Conservation (phyloP, 1,284 basidiomycete genomes). For the Cerioporus squamosus region DNA sequence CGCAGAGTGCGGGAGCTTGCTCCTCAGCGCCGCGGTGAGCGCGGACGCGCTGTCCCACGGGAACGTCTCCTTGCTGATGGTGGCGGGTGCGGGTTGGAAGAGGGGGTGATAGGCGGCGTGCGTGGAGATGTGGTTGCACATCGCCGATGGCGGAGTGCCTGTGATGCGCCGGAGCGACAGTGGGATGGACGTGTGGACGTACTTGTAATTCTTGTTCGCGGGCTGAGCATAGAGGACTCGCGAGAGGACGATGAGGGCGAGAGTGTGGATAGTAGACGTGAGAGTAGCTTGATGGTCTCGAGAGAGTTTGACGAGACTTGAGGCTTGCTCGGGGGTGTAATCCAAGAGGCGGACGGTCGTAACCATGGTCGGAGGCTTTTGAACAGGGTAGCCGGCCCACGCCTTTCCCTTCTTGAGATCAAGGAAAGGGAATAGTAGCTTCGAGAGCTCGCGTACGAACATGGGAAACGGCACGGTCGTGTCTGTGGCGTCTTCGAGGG, state of each 20-base stretch:
- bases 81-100: neutral
- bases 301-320: slow-evolving; percentile 36
- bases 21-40: no score
- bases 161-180: slow-evolving; percentile 38
- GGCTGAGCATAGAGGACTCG: slow-evolving; percentile 28
- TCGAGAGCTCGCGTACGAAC: slow-evolving; percentile 30
- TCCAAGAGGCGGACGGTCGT: slow-evolving; percentile 27
- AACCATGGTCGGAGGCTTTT: slow-evolving; percentile 20
- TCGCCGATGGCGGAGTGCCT: slow-evolving; percentile 28
- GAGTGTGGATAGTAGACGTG: slow-evolving; percentile 28
- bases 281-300: slow-evolving; percentile 20
- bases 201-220: slow-evolving; percentile 20
- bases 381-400: slow-evolving; percentile 41
- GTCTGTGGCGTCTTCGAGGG: slow-evolving; percentile 36
- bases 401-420: slow-evolving; percentile 30
- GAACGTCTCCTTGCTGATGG: no score
- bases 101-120: slow-evolving; percentile 29
- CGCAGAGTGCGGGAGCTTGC: no score
- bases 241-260: slow-evolving; percentile 32
- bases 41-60: no score
- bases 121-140: slow-evolving; percentile 40
- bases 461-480: slow-evolving; percentile 36
- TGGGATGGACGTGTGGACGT: slow-evolving; percentile 34
- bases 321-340: slow-evolving; percentile 33
- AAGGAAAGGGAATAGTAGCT: slow-evolving; percentile 35